Base-by-base conservation (phyloP, 192 early-diverging fungal genomes). In the Mortierella alpina region DNA sequence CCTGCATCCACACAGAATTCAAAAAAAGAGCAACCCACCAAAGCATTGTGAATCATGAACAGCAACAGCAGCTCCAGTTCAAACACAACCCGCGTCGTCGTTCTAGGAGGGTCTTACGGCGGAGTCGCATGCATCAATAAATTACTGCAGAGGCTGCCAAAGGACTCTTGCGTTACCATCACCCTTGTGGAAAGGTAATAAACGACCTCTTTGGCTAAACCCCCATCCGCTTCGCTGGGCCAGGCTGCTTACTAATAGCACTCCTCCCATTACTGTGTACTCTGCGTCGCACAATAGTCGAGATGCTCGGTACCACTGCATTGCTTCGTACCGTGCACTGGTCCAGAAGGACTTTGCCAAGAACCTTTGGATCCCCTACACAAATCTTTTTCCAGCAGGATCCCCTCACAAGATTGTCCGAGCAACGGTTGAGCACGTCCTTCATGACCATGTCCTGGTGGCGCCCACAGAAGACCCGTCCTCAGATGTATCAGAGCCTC, bases 71-170 rank as follows among this genome's bases (percentile, higher is more conserved):
- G 10, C 8, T 4, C 58, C 7, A 11, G 12, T 13, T 15, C 17
- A 54, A 59, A 61, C 7, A 41, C 31, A 52, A 31, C 18, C 57
- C 8, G 22, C 44, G 20, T 90, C 44, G 84, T 90, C 7, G 57
- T 90, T 2, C 73, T 90, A 10, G 89, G 89, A 31, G 74, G 82
- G 10, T 88, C 89, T 0, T 74, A 79, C 18, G 87, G 84, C 4
- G 89, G 89, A 4, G 72, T 87, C 0, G 81, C 66, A 2, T 76
- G 82, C 6, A 78, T 86, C 76, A 86, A 83, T 47, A 67, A 83
- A 39, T 59, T 82, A 15, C 57, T 48, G 47, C 71, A 66, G 13
- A 40, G 51, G 6, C 53, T 75, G 13, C 31, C 47, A 9, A 81
- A 82, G 10, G 76, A 85, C 50, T 67, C 72, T 8, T 56, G 72